phyloP scores from a whole-genome alignment of 1,284 basidiomycete species.

The Boletus sp. region DNA sequence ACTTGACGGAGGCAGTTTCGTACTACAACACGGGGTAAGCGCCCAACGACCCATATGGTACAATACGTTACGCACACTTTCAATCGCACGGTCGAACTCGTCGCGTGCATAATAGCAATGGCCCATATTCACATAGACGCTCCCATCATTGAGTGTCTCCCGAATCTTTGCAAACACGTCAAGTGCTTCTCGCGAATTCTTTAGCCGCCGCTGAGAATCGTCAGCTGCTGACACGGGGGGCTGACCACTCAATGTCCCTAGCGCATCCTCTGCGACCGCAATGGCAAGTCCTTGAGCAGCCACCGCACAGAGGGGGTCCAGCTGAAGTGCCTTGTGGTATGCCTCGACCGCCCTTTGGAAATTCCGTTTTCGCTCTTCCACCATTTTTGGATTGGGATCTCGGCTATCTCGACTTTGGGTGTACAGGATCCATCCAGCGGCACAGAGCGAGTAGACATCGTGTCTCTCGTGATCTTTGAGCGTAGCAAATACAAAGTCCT shows the following conservation, averaged over 20 bases:
- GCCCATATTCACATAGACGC: constrained; percentile 91
- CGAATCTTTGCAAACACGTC: constrained; percentile 85
- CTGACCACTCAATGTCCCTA: constrained; percentile 61
- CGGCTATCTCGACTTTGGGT: constrained; percentile 77
- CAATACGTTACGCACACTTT: constrained; percentile 64
- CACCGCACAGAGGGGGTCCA: constrained; percentile 81
- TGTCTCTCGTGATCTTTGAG: constrained; percentile 79
- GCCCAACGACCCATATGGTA: not conserved
- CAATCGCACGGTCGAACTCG: constrained; percentile 91
- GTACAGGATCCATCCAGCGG: constrained; percentile 82
- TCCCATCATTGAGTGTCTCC: constrained; percentile 80
- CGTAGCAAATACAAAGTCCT: constrained; percentile 82
- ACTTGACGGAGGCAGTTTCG: constrained; percentile 77
- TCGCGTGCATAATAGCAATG: constrained; percentile 90
- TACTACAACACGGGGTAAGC: constrained; percentile 52
- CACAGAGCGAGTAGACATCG: constrained; percentile 88
- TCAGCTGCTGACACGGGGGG: constrained; percentile 48
- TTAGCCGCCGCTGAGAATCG: constrained; percentile 60
- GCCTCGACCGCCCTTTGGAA: constrained; percentile 84
- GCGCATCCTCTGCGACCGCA: constrained; percentile 82
- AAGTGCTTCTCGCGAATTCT: constrained; percentile 79
- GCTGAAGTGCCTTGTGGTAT: constrained; percentile 81
- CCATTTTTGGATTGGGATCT: constrained; percentile 51
- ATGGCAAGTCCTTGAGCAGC: constrained; percentile 94
- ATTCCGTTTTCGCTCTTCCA: constrained; percentile 70